These are phyloP conservation scores for Dothideomycetes sp. DNA, from an alignment of 2,329 filamentous ascomycete species.

Conservation along the genomic window DNA sequence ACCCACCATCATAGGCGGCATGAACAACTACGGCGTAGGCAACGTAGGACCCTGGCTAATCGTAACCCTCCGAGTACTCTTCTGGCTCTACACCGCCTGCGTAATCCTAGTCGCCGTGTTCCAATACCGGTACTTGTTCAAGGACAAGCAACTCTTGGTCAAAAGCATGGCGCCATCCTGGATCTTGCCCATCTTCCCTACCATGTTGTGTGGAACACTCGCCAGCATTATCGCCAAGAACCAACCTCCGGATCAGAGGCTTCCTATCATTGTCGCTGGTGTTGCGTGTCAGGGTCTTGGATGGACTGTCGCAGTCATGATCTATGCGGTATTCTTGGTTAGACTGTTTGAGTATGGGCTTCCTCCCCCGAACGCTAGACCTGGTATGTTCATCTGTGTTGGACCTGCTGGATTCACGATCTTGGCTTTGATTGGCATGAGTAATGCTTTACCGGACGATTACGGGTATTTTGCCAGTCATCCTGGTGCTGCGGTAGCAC, in stretches of 20 bases:
- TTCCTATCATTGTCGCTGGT: slow-evolving; percentile 37
- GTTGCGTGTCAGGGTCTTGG: slow-evolving; percentile 38
- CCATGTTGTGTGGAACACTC: slow-evolving; percentile 28
- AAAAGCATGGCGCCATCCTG: slow-evolving; percentile 13
- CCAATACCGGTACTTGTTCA: slow-evolving; percentile 32
- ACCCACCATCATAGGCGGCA: slow-evolving; percentile 51
- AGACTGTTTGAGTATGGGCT: slow-evolving; percentile 35
- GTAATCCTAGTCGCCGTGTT: slow-evolving; percentile 51
- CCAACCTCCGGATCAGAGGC: slow-evolving; percentile 26
- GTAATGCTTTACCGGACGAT: slow-evolving; percentile 17
- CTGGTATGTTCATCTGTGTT: slow-evolving; percentile 45
- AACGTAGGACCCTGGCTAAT: slow-evolving; percentile 45
- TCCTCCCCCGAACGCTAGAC: slow-evolving; percentile 32
- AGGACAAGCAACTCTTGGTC: slow-evolving; percentile 7
- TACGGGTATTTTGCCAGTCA: slow-evolving; percentile 19
- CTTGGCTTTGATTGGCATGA: slow-evolving; percentile 21
- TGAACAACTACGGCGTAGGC: slow-evolving; percentile 56
- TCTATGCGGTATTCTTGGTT: slow-evolving; percentile 35
- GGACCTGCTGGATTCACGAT: slow-evolving; percentile 31
- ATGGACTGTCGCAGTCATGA: slow-evolving; percentile 36
- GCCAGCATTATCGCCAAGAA: slow-evolving; percentile 25
- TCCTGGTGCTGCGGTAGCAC: slow-evolving; percentile 16
- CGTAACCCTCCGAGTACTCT: slow-evolving; percentile 51
- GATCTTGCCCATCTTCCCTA: slow-evolving; percentile 18
- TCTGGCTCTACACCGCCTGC: slow-evolving; percentile 57